Evolutionary conservation across 139 green algal genomes (phyloP).

Genomic region (Chlorella sp.): DNA sequence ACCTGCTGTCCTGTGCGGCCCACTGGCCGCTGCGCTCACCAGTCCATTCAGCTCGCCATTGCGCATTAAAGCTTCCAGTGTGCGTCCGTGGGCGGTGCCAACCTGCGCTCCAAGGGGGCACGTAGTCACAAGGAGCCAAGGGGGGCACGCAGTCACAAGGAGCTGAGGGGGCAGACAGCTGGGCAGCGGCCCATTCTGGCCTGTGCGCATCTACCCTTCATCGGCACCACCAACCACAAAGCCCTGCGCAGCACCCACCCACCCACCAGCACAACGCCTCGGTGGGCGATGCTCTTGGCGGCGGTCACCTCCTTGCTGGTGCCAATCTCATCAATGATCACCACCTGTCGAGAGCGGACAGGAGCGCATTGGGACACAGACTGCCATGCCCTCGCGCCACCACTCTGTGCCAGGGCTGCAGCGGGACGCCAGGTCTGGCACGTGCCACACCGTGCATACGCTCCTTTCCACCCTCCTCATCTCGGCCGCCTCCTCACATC

Average conservation of each 20-base stretch:
- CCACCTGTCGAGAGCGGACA: slow-evolving; percentile 28
- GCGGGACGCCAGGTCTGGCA: too few relatives aligned
- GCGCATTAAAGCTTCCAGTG: slow-evolving; percentile 75
- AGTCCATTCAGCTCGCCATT: slow-evolving; percentile 87
- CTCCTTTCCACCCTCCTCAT: neutral
- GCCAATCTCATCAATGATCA: slow-evolving; percentile 90
- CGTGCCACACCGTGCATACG: neutral
- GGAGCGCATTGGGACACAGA: too few relatives aligned
- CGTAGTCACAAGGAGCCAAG: too few relatives aligned
- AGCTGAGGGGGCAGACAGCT: neutral
- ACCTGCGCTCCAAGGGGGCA: slow-evolving; percentile 25
- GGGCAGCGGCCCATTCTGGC: neutral
- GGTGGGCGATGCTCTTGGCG: slow-evolving; percentile 76
- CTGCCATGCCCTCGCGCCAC: too few relatives aligned
- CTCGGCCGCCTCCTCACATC: slow-evolving; percentile 28
- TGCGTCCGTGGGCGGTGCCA: slow-evolving; percentile 76
- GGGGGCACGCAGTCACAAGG: neutral
- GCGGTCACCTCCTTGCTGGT: slow-evolving; percentile 72
- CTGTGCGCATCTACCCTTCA: too few relatives aligned
- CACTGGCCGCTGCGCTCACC: slow-evolving; percentile 37
- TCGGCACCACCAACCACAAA: too few relatives aligned
- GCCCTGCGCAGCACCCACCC: too few relatives aligned
- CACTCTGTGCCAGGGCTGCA: too few relatives aligned
- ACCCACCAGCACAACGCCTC: slow-evolving; percentile 80
- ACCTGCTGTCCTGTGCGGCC: too few relatives aligned